These are phyloP conservation scores for Pezicula carpinea DNA, from an alignment of 2,329 filamentous ascomycete species.

Conservation along the genomic window DNA sequence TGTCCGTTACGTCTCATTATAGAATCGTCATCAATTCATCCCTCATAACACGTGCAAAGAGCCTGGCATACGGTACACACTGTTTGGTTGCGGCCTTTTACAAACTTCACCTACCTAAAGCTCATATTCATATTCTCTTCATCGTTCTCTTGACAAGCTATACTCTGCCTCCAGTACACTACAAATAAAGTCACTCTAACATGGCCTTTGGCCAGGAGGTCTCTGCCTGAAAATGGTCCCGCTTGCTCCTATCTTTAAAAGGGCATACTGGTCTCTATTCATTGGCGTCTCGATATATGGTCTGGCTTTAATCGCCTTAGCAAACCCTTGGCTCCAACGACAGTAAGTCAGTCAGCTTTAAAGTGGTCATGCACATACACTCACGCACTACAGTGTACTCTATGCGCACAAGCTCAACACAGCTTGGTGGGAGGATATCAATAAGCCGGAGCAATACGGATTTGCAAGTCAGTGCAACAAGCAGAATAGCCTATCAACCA, in stretches of 20 bases:
- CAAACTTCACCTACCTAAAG: no score
- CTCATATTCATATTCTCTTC: no score
- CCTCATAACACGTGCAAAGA: no score
- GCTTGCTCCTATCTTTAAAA: slow-evolving; percentile 40
- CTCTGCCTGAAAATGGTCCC: slow-evolving; percentile 16
- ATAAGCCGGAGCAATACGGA: slow-evolving; percentile 76
- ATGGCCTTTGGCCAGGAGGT: background rate
- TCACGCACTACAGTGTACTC: slow-evolving; percentile 47
- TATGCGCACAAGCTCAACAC: slow-evolving; percentile 81
- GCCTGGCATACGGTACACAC: no score
- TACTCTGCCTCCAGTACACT: no score
- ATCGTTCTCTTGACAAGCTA: no score
- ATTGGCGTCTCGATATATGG: slow-evolving; percentile 61
- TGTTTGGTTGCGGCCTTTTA: no score
- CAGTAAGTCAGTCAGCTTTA: slow-evolving; percentile 54
- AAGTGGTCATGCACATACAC: background rate
- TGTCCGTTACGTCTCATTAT: no score
- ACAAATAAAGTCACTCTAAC: no score
- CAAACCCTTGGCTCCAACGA: slow-evolving; percentile 70
- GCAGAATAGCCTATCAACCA: background rate
- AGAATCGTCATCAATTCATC: no score
- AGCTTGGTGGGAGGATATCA: slow-evolving; percentile 65
- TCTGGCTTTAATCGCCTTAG: slow-evolving; percentile 58
- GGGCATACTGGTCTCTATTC: slow-evolving; percentile 45
- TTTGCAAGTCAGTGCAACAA: slow-evolving; percentile 63